phyloP scores from a whole-genome alignment of 768 basidiomycete species.

The Tylopilus felleus region DNA sequence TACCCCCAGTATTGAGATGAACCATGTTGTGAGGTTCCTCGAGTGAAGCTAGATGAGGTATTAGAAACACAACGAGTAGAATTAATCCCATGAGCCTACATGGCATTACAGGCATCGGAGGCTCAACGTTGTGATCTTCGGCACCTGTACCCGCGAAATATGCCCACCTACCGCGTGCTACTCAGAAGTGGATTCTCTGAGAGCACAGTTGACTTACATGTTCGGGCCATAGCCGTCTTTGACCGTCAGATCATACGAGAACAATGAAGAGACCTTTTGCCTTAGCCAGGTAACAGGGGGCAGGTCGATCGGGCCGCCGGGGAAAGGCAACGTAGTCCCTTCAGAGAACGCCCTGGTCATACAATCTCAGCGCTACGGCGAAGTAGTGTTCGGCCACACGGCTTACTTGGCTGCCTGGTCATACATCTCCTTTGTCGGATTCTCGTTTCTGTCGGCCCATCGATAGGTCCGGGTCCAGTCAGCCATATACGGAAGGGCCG shows the following conservation, averaged over 20 bases:
- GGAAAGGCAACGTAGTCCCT: background rate
- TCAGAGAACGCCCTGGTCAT: conserved; percentile 2
- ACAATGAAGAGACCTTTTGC: conserved; percentile 11
- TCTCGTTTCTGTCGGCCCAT: conserved; percentile 1
- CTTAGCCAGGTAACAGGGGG: conserved; percentile 15
- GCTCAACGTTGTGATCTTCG: background rate
- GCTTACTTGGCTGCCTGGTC: conserved; percentile 10
- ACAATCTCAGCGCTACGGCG: background rate
- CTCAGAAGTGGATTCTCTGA: background rate
- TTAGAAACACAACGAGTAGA: background rate
- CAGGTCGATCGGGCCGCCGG: too few species aligned
- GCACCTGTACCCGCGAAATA: conserved; percentile 12
- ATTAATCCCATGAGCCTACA: background rate
- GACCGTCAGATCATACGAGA: conserved; percentile 13
- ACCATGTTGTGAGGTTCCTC: conserved; percentile 22
- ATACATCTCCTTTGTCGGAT: conserved; percentile 12
- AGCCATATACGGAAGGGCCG: conserved; percentile 1
- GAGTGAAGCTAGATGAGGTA: conserved; percentile 6
- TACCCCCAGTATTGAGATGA: conserved; percentile 16
- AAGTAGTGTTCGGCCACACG: too few species aligned
- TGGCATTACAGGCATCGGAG: conserved; percentile 2
- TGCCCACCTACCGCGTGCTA: conserved; percentile 9
- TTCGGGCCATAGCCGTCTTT: conserved; percentile 13
- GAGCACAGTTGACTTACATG: conserved; percentile 4
- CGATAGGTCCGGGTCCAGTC: conserved; percentile 14